A percentile compares a stretch with the other conserved stretches of the same genome.
phyloP scores from a whole-genome alignment of 1,139 yeast genomes.

The Sugiyamaella novakii region DNA sequence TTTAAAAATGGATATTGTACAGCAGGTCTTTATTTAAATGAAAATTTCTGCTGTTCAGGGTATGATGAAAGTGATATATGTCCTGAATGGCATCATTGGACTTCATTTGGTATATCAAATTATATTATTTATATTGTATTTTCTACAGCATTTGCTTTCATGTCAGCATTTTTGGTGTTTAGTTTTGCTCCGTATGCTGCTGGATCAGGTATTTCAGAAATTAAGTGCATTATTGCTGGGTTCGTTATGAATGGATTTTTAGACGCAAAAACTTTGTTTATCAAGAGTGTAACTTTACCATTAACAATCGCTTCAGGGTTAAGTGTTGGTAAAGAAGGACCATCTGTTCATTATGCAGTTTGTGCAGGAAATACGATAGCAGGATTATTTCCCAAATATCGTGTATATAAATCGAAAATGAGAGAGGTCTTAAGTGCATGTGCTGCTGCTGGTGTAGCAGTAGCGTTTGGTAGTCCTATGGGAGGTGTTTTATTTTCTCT shows the following conservation, averaged over 20 bases:
- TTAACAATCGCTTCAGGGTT: constrained; percentile 81
- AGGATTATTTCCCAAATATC: constrained; percentile 51
- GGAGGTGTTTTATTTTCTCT: constrained; percentile 90
- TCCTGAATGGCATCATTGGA: constrained; percentile 44
- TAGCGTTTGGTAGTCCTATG: constrained; percentile 91
- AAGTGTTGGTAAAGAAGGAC: constrained; percentile 84
- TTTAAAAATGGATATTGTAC: constrained; percentile 77
- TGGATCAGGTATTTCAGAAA: constrained; percentile 96
- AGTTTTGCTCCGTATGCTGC: constrained; percentile 87
- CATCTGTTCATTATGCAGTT: constrained; percentile 83
- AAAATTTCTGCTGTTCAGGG: constrained; percentile 81
- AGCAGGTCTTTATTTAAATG: constrained; percentile 67
- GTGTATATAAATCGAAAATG: constrained; percentile 44
- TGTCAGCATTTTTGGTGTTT: constrained; percentile 70
- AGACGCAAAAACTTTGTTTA: constrained; percentile 67
- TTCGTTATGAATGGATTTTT: constrained; percentile 79
- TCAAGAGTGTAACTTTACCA: constrained; percentile 82
- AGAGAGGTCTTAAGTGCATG: constrained; percentile 77
- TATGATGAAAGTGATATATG: constrained; percentile 45
- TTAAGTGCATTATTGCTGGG: constrained; percentile 93
- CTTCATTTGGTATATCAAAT: constrained; percentile 45
- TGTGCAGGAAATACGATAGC: constrained; percentile 75
- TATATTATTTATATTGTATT: constrained; percentile 62
- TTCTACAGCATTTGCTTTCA: constrained; percentile 62
- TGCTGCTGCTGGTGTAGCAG: constrained; percentile 91